A percentile compares a stretch with the other conserved stretches of the same genome.
phyloP scores from a whole-genome alignment of 2,329 filamentous ascomycete genomes.

The Aureobasidium sp. region DNA sequence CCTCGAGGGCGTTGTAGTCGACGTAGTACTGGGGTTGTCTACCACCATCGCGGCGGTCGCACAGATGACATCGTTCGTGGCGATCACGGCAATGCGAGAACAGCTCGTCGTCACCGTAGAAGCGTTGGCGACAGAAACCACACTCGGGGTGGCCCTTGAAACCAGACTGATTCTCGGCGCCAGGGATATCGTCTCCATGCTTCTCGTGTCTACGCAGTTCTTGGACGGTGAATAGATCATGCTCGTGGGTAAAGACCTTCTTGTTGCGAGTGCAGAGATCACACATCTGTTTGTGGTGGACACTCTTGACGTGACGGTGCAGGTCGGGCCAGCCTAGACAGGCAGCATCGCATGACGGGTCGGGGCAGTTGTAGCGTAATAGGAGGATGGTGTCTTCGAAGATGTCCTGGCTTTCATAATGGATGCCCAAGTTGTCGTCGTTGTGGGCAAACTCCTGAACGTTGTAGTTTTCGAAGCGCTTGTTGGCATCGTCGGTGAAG shows the following conservation, averaged over 20 bases:
- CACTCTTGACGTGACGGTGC: conserved; percentile 70
- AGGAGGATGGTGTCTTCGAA: conserved; percentile 84
- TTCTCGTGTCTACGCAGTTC: conserved; percentile 83
- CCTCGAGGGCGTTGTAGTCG: conserved; percentile 77
- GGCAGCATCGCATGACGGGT: conserved; percentile 73
- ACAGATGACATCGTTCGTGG: conserved; percentile 92
- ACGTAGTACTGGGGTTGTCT: conserved; percentile 82
- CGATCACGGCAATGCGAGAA: conserved; percentile 89
- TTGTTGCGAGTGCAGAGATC: conserved; percentile 90
- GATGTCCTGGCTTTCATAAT: conserved; percentile 81
- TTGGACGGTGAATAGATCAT: conserved; percentile 76
- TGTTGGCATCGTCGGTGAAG: conserved; percentile 78
- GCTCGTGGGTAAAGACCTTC: conserved; percentile 97
- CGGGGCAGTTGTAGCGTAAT: conserved; percentile 90
- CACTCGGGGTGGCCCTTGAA: conserved; percentile 95
- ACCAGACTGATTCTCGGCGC: conserved; percentile 82
- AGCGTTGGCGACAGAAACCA: conserved; percentile 81
- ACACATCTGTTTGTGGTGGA: conserved; percentile 81
- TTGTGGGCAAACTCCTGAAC: conserved; percentile 63
- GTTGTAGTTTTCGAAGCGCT: conserved; percentile 77
- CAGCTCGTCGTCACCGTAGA: conserved; percentile 93
- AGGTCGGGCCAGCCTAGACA: conserved; percentile 73
- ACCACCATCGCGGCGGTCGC: conserved; percentile 58
- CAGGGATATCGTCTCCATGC: conserved; percentile 82
- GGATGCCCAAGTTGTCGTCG: conserved; percentile 83